Evolutionary conservation across 108 stramenopile genomes (phyloP), one percentile per base, ranked within the genome.

Genomic region (Fragilaria crotonensis): DNA sequence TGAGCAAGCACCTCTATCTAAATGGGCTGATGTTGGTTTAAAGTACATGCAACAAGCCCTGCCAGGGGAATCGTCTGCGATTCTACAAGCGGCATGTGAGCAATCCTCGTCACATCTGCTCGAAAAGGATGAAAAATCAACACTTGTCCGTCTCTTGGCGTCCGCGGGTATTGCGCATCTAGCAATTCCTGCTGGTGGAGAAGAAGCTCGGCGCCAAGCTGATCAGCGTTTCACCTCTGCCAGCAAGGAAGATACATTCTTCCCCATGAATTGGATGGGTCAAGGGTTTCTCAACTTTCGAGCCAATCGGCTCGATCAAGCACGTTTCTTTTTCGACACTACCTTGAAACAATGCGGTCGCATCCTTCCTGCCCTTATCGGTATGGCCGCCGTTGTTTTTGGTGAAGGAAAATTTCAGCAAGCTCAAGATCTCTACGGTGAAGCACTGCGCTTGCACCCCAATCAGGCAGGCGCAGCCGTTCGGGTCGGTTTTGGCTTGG

Each of bases 221-320:
- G 85, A 93, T 68, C 68, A 86, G 11, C 67, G 67, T 26, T 93
- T 93, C 58, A 81, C 73, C 1, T 66, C 64, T 25, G 84, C 85
- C 3, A 64, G 70, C 44, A 85, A 78, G 30, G 71, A 87, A 46
- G 82, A 93, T 63, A 81, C 79, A 47, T 59, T 93, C 31, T 85
- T 71, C 62, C 83, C 87, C 72, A 89, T 85, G 80, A 85, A 85
- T 5, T 93, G 91, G 91, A 83, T 89, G 60, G 87, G 87, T 55
- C 64, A 71, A 58, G 91, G 87, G 5, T 80, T 88, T 80, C 68
- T 89, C 25, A 76, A 87, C 52, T 61, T 89, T 33, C 55, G 57
- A 17, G 57, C 64, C 27, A 66, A 65, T 25, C 48, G 76, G 30
- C 50, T 77, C 7, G 85, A 89, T 41, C 87, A 87, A 63, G 92